Base-by-base conservation (phyloP, 2,329 filamentous ascomycete genomes). In the Epichloe glyceriae region DNA sequence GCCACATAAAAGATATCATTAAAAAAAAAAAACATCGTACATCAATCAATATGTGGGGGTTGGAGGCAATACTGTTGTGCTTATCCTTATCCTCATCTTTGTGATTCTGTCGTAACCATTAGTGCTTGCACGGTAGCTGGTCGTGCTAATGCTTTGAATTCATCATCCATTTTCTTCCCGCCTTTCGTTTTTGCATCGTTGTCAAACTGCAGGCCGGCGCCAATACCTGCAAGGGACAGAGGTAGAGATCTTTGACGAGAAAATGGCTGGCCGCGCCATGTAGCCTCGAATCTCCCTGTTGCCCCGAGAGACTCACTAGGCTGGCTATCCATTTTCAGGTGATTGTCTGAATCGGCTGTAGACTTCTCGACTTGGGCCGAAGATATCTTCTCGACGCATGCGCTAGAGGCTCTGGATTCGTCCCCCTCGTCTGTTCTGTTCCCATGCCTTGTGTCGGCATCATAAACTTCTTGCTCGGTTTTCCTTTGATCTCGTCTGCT, bases 151-250 rank as follows among this genome's bases (percentile, higher is more conserved):
- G 49, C 33, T 37, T 50, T 48, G 15, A 56, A 54, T 26, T 58
- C 57, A 37, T 59, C 51, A 15, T 58, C 54, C 22, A 51, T 45
- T 11, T 46, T 48, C 8, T 49, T 44, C 48, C 51, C 55, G 45
- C 55, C 55, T 19, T 52, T 54, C 49, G 49, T 43, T 15, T 55
- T 53, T 7, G 55, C 53, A 15, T 60, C 56, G n/a, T 55, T 44
- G 5, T 49, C 54, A 37, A 56, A 34, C 42, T 60, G 52, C 7
- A 56, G n/a, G 19, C 47, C 58, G 30, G 58, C 60, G 11, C 60
- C 60, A 11, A 62, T 56, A n/a, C 60, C 61, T 19, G 58, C 53
- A 14, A 63, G 53, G 12, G 54, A 54, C 7, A 55, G 34, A 4
- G 56, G 55, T 2, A 58, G 51, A 6, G 55, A 50, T 42, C 47